Evolutionary conservation across 768 basidiomycete genomes (phyloP).

Genomic region (Suillus clintonianus): DNA sequence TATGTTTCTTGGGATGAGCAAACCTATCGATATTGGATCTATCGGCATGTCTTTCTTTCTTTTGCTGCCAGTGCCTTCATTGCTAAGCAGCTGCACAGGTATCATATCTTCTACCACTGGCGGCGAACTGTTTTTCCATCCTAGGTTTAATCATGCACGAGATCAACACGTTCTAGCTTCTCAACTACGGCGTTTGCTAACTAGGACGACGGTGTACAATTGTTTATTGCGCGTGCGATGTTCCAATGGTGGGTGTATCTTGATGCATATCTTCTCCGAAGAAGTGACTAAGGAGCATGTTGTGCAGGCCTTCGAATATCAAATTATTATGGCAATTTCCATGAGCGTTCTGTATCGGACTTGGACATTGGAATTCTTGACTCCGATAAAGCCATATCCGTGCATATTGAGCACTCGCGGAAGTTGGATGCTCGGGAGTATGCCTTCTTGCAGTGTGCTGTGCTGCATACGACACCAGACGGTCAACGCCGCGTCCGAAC

Average conservation of each 20-base stretch:
- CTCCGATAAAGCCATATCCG: constrained; percentile 78
- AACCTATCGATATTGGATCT: constrained; percentile 84
- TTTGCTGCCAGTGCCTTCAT: constrained; percentile 2
- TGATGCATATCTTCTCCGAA: background rate
- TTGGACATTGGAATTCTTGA: constrained; percentile 79
- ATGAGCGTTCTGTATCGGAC: constrained; percentile 66
- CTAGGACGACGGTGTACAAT: constrained; percentile 75
- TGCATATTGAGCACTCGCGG: constrained; percentile 71
- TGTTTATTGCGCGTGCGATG: constrained; percentile 81
- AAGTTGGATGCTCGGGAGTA: constrained; percentile 69
- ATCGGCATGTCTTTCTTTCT: constrained; percentile 53
- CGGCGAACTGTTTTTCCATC: constrained; percentile 90
- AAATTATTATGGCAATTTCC: constrained; percentile 74
- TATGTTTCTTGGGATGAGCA: constrained; percentile 80
- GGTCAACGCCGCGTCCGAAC: constrained; percentile 86
- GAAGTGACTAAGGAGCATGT: background rate
- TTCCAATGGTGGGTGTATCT: constrained; percentile 64
- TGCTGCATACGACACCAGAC: constrained; percentile 76
- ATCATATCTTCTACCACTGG: constrained; percentile 74
- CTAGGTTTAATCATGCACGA: constrained; percentile 74
- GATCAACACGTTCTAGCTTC: constrained; percentile 69
- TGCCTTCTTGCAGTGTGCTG: constrained; percentile 83
- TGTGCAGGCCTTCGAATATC: constrained; percentile 60
- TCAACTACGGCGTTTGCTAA: constrained; percentile 71
- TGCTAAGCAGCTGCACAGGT: constrained; percentile 40